Conservation (phyloP, 257 asterid genomes). For the Anisodus tanguticus region DNA sequence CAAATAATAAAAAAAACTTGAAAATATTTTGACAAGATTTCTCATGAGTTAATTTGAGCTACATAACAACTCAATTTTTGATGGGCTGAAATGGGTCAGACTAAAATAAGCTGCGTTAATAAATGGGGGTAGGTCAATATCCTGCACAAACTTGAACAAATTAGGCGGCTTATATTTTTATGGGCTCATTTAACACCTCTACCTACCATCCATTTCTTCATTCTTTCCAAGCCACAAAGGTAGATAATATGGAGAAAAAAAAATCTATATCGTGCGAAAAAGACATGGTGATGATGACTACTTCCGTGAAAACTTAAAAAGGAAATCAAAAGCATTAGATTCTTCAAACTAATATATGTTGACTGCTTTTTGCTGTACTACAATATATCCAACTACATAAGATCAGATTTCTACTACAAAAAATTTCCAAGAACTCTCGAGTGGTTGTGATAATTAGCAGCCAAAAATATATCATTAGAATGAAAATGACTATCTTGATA, state of each 20-base stretch:
- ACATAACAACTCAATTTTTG: too few relatives aligned
- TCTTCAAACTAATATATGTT: slow-evolving; percentile 4
- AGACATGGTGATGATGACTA: neutral
- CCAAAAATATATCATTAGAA: neutral
- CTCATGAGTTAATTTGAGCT: too few relatives aligned
- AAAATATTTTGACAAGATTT: too few relatives aligned
- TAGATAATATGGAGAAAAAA: neutral
- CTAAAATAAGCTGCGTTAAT: too few relatives aligned
- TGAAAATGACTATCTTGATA: neutral
- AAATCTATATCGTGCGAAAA: neutral
- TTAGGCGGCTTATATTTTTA: too few relatives aligned
- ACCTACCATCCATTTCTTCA: neutral
- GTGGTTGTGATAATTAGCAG: neutral
- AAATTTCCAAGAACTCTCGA: neutral
- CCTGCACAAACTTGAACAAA: too few relatives aligned
- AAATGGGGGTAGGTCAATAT: too few relatives aligned
- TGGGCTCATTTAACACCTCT: too few relatives aligned
- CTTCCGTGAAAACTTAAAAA: neutral
- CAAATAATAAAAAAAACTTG: too few relatives aligned
- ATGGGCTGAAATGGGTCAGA: too few relatives aligned
- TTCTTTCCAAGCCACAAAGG: neutral
- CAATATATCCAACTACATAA: neutral
- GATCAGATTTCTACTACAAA: neutral
- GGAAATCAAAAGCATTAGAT: neutral
- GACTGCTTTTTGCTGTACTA: neutral